Evolutionary conservation across 2,329 filamentous ascomycete genomes (phyloP).

Genomic region (Fonsecaea erecta): DNA sequence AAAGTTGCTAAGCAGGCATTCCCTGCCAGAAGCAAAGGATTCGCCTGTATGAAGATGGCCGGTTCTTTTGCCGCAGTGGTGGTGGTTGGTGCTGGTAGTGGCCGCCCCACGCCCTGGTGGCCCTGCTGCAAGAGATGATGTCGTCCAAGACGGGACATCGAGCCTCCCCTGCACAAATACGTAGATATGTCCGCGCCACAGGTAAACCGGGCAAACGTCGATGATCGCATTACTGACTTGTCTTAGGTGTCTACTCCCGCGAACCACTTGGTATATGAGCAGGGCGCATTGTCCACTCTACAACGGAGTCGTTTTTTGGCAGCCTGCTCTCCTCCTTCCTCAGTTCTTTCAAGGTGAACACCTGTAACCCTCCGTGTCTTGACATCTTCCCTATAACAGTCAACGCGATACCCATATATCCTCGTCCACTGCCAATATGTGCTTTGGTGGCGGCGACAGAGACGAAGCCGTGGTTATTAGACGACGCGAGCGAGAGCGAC

Average conservation of each 20-base stretch:
- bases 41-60: background rate
- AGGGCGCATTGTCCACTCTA: background rate
- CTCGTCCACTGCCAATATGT: conserved; percentile 25
- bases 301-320: background rate
- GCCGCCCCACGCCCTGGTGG: no score
- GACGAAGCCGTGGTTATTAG: conserved; percentile 32
- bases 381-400: background rate
- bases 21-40: background rate
- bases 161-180: background rate
- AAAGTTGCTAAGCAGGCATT: background rate
- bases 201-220: conserved; percentile 15
- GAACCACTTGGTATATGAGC: background rate
- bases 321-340: background rate
- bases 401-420: background rate
- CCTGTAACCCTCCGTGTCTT: background rate
- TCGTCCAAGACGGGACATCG: conserved; percentile 21
- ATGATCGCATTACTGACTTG: conserved; percentile 8
- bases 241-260: background rate
- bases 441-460: conserved; percentile 29
- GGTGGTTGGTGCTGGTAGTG: no score
- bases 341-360: no score
- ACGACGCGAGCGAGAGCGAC: conserved; percentile 28
- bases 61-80: background rate
- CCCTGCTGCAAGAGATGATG: conserved; percentile 24
- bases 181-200: background rate